These are phyloP conservation scores for Passalora sequoiae DNA, from an alignment of 2,329 filamentous ascomycete species.

Conservation along the genomic window DNA sequence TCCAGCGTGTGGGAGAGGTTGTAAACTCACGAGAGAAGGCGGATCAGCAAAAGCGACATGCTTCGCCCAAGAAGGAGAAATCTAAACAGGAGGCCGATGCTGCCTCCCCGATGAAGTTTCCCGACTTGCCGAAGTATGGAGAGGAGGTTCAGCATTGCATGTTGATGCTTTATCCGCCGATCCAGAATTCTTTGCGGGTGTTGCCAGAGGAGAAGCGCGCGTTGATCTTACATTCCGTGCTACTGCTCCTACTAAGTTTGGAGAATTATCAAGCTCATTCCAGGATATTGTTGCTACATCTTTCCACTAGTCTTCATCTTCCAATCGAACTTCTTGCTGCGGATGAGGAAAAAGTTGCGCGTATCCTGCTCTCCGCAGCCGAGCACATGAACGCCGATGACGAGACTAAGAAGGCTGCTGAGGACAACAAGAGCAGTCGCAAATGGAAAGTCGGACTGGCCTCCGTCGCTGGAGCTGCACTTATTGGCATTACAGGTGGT, in stretches of 20 bases:
- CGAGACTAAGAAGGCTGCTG: conserved; percentile 66
- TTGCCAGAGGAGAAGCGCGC: conserved; percentile 35
- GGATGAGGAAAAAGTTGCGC: conserved; percentile 63
- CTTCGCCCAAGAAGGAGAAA: conserved; percentile 10
- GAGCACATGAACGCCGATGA: conserved; percentile 70
- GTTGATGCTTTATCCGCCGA: conserved; percentile 33
- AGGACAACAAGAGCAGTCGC: conserved; percentile 60
- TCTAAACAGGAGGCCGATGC: conserved; percentile 6
- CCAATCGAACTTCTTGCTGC: conserved; percentile 30
- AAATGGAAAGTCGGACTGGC: conserved; percentile 83
- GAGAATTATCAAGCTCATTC: conserved; percentile 38
- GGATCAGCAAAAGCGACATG: conserved; percentile 29
- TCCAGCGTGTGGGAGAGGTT: conserved; percentile 66
- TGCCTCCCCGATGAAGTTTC: conserved; percentile 21
- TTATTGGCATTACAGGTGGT: conserved; percentile 77
- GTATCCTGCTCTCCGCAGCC: conserved; percentile 69
- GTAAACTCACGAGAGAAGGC: conserved; percentile 38
- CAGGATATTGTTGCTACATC: conserved; percentile 32
- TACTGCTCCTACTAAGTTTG: conserved; percentile 37
- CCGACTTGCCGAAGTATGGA: conserved; percentile 26
- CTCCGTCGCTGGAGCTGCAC: conserved; percentile 76
- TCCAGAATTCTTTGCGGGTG: conserved; percentile 34
- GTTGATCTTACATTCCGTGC: conserved; percentile 35
- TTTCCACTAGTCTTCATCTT: conserved; percentile 34
- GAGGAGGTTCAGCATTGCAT: conserved; percentile 30